These are phyloP conservation scores for Lecanicillium sp. DNA, from an alignment of 2,329 filamentous ascomycete species.

Conservation along the genomic window DNA sequence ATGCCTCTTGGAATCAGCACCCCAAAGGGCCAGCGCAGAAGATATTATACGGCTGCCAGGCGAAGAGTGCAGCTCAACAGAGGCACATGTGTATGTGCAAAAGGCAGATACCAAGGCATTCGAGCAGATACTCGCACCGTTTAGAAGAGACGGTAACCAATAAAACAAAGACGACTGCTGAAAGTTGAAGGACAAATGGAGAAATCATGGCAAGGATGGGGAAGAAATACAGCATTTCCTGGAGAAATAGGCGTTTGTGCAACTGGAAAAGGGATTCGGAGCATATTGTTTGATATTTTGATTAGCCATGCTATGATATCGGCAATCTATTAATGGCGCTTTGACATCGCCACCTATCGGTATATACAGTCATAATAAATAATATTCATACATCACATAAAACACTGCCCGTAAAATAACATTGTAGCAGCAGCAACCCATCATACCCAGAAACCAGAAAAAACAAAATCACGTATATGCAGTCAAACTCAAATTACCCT, in stretches of 20 bases:
- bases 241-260: no score
- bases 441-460: conserved; percentile 1
- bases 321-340: no score
- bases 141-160: conserved; percentile 5
- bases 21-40: conserved; percentile 8
- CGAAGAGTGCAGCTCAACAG: background rate
- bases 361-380: no score
- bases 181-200: no score
- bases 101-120: conserved; percentile 7
- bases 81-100: conserved; percentile 7
- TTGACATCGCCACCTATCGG: no score
- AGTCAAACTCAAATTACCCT: conserved; percentile 13
- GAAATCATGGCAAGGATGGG: no score
- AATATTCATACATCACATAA: conserved; percentile 1
- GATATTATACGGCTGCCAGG: conserved; percentile 15
- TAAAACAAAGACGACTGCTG: no score
- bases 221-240: no score
- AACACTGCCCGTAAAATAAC: conserved; percentile 3
- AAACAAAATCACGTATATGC: conserved; percentile 1
- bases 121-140: conserved; percentile 16
- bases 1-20: conserved; percentile 24
- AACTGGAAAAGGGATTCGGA: no score
- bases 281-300: no score
- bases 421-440: background rate
- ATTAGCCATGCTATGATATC: no score